These are phyloP conservation scores for Eutypella sp. DNA, from an alignment of 2,329 filamentous ascomycete species.

Conservation along the genomic window DNA sequence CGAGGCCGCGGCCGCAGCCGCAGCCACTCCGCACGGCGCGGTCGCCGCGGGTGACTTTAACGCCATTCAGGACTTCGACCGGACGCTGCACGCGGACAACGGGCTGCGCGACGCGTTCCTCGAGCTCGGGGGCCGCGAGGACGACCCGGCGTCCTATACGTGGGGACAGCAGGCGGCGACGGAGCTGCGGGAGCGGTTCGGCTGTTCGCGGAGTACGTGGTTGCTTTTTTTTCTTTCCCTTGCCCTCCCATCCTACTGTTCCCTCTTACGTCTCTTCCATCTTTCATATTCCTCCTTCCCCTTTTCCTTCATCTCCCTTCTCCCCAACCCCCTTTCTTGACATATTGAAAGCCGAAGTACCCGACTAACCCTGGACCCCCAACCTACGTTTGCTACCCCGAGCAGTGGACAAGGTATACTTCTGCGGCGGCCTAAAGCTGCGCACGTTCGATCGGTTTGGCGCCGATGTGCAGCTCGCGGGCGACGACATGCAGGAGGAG, in stretches of 20 bases:
- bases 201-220: slow-evolving; percentile 35
- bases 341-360: too few relatives aligned
- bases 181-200: slow-evolving; percentile 34
- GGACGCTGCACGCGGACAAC: slow-evolving; percentile 39
- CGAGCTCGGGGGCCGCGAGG: slow-evolving; percentile 41
- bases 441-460: slow-evolving; percentile 39
- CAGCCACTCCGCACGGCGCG: neutral
- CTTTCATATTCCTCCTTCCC: too few relatives aligned
- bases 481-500: slow-evolving; percentile 22
- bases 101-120: slow-evolving; percentile 46
- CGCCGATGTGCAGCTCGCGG: slow-evolving; percentile 34
- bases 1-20: neutral
- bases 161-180: slow-evolving; percentile 50
- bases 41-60: slow-evolving; percentile 26
- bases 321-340: too few relatives aligned
- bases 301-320: too few relatives aligned
- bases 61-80: slow-evolving; percentile 48
- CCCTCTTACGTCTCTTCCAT: too few relatives aligned
- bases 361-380: too few relatives aligned
- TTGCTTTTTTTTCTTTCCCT: neutral
- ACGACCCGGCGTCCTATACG: slow-evolving; percentile 43
- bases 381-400: too few relatives aligned
- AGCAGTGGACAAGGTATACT: slow-evolving; percentile 46
- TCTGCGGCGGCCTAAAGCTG: slow-evolving; percentile 28
- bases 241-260: too few relatives aligned